Base-by-base conservation (phyloP, 768 basidiomycete species). In the Lactarius tabidus region DNA sequence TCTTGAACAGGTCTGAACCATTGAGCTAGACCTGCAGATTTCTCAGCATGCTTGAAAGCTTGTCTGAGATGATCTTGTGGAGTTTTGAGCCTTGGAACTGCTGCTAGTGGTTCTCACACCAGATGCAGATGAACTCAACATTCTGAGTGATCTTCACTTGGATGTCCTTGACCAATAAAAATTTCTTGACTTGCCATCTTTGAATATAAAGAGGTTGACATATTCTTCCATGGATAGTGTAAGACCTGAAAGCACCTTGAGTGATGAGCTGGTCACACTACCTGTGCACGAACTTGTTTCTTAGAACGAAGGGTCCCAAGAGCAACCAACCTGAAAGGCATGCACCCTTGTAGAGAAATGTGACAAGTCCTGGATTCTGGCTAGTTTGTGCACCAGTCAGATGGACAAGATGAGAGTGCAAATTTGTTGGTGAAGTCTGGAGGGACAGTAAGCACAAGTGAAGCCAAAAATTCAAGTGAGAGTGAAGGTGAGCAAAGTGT, bases 231-330 rank as follows among this genome's bases (percentile, higher is more conserved):
- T 96, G 28, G 87, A 87, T 60, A 98, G 83, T 8, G 92, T 88
- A 65, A 99, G 87, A 65, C 97, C 97, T 20, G 95, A 95, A 51
- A 99, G 87, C 14, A 99, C 97, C 77, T 99, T 97, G 60, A 98
- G 83, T 18, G 93, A 95, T 1, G 93, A 95, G 69, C 91, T 95
- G 2, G 96, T 98, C 38, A 98, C 97, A 74, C 97, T 96, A 75
- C 93, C 89, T 89, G 65, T n/a, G 62, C 26, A 35, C 38, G 29
- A 10, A 10, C 43, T 18, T 17, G 26, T 53, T 17, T 29, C 17
- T 31, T 28, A 58, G 62, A 35, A 36, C 41, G 15, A 17, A 31
- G 12, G 28, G n/a, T n/a, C 28, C 2, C 31, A 38, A 51, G 26
- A 28, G 63, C 10, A 18, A 52, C 59, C 29, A 33, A 7, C n/a